Evolutionary conservation across 495 filamentous ascomycete genomes (phyloP).

Genomic region (Annulohypoxylon maeteangense): DNA sequence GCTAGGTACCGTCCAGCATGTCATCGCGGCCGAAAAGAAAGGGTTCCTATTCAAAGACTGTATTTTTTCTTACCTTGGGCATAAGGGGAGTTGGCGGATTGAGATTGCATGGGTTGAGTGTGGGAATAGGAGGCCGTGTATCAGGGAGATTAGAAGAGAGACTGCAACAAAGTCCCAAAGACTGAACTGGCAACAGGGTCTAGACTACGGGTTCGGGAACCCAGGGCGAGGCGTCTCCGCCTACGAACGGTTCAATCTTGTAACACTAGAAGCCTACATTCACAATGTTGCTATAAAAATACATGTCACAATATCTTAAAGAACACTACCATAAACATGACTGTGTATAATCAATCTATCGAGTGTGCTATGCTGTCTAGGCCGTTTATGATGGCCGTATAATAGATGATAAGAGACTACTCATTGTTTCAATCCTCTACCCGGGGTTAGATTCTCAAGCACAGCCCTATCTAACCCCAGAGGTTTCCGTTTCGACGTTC

Average conservation of each 20-base stretch:
- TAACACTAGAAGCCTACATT: slow-evolving; percentile 20
- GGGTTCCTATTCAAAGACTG: slow-evolving; percentile 26
- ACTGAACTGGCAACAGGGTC: slow-evolving; percentile 21
- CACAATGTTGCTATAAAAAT: slow-evolving; percentile 24
- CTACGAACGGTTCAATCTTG: slow-evolving; percentile 14
- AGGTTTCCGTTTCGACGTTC: neutral
- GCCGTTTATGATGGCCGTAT: neutral
- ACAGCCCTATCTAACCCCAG: neutral
- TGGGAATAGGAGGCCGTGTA: slow-evolving; percentile 4
- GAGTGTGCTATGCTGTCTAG: neutral
- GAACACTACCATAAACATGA: neutral
- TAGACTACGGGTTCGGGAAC: slow-evolving; percentile 23
- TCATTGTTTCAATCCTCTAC: slow-evolving; percentile 19
- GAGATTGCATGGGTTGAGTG: slow-evolving; percentile 25
- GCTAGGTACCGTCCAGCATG: slow-evolving; percentile 43
- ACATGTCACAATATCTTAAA: slow-evolving; percentile 23
- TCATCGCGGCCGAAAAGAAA: slow-evolving; percentile 37
- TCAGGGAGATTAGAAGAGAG: slow-evolving; percentile 17
- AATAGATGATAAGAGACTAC: neutral
- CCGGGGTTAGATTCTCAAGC: neutral
- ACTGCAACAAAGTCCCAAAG: slow-evolving; percentile 33
- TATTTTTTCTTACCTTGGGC: slow-evolving; percentile 16
- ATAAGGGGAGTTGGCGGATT: slow-evolving; percentile 22
- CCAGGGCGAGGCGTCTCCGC: neutral
- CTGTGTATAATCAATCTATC: neutral